Conservation (phyloP, 176 grass and related monocot species). For the Aegilops umbellulata region DNA sequence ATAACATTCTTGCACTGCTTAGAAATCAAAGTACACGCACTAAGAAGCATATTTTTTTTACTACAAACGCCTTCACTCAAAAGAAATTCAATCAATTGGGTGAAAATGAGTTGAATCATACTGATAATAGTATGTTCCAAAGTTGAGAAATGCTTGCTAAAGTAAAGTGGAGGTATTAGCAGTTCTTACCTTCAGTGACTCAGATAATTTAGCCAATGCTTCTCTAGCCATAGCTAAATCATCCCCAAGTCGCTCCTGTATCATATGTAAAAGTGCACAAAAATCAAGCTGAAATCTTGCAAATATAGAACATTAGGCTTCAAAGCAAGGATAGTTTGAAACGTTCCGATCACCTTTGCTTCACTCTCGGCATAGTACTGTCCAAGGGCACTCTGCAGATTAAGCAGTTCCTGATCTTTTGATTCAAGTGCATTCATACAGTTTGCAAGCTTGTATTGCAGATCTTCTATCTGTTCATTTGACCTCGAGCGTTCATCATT, state of each 20-base stretch:
- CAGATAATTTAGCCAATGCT: conserved; percentile 74
- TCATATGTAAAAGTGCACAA: conserved; percentile 11
- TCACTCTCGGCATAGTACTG: conserved; percentile 99
- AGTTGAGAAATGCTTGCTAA: neutral
- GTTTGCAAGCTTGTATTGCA: conserved; percentile 71
- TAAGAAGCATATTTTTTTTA: neutral
- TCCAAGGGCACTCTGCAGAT: conserved; percentile 98
- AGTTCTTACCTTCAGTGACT: conserved; percentile 74
- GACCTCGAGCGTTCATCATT: conserved; percentile 73
- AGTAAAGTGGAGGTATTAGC: conserved; percentile 18
- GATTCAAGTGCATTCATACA: conserved; percentile 78
- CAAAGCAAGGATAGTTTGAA: conserved; percentile 3
- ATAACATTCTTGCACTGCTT: neutral
- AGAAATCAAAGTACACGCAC: neutral
- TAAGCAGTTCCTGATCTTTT: conserved; percentile 86
- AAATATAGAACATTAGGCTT: neutral
- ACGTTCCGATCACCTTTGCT: conserved; percentile 67
- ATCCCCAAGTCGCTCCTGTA: conserved; percentile 79
- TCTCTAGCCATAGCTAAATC: conserved; percentile 83
- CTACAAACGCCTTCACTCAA: neutral
- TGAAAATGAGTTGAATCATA: conserved; percentile 22
- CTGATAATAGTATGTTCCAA: neutral
- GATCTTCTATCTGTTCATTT: conserved; percentile 73
- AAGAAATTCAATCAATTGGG: conserved; percentile 15
- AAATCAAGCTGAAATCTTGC: conserved; percentile 15